These are phyloP conservation scores for Fusarium irregulare DNA, from an alignment of 2,329 filamentous ascomycete species.

Conservation along the genomic window DNA sequence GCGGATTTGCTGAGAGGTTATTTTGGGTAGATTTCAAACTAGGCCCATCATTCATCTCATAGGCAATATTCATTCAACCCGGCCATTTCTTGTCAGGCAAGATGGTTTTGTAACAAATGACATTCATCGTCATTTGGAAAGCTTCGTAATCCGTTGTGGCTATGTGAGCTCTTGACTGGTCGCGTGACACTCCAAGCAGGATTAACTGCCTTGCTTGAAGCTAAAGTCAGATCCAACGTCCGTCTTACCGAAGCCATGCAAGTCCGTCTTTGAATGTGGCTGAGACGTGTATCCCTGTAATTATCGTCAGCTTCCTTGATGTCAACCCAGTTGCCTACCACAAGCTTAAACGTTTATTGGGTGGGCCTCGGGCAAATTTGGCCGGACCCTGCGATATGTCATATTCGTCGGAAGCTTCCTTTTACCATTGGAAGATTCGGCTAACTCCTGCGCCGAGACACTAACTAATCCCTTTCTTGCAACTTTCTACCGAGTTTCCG, in stretches of 20 bases:
- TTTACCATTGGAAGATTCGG: background rate
- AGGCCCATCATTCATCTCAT: too few species aligned
- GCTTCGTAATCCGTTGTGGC: background rate
- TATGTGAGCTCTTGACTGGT: background rate
- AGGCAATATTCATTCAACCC: too few species aligned
- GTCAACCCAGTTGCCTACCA: too few species aligned
- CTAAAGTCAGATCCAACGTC: background rate
- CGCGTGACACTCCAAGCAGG: background rate
- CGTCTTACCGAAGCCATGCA: background rate
- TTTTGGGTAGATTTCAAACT: fast-evolving
- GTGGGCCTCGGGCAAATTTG: background rate
- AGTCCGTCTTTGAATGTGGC: background rate
- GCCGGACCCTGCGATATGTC: background rate
- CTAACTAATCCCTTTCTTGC: background rate
- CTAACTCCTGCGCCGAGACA: background rate
- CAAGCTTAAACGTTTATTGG: background rate
- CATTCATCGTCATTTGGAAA: background rate
- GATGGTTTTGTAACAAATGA: fast-evolving
- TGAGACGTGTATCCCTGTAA: background rate
- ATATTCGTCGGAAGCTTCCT: background rate
- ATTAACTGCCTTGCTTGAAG: background rate
- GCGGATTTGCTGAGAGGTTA: fast-evolving
- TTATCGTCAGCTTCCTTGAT: background rate
- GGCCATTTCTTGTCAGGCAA: too few species aligned
- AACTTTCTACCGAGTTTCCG: background rate